phyloP scores from a whole-genome alignment of 129 eudicot species.

The Rutidosis leptorrhynchoides region DNA sequence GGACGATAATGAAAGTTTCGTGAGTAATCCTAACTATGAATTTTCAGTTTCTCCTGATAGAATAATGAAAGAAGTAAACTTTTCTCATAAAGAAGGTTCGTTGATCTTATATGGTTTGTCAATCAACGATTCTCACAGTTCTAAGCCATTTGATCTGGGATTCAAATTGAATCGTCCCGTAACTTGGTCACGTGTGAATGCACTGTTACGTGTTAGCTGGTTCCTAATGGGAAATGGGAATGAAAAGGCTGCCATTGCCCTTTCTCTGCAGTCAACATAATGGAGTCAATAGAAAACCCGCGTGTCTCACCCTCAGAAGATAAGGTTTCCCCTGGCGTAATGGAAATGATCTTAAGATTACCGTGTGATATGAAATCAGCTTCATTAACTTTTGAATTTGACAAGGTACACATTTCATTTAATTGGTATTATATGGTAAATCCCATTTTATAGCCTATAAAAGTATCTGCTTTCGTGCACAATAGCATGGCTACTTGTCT shows the following conservation, averaged over 20 bases:
- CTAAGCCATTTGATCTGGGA: conserved; percentile 63
- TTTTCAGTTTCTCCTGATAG: conserved; percentile 58
- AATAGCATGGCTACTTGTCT: too few species aligned
- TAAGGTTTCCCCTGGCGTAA: conserved; percentile 88
- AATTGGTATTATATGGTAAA: not conserved
- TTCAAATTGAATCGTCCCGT: conserved; percentile 74
- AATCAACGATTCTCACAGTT: conserved; percentile 43
- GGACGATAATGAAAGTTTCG: conserved; percentile 29
- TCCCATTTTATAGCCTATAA: not conserved
- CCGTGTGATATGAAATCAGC: conserved; percentile 80
- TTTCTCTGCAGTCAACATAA: conserved; percentile 62
- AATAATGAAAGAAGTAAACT: conserved; percentile 53
- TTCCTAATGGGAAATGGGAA: conserved; percentile 94
- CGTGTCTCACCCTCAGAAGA: conserved; percentile 93
- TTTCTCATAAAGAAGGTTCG: conserved; percentile 32
- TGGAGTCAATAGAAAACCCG: conserved; percentile 49
- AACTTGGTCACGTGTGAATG: conserved; percentile 68
- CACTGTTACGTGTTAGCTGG: conserved; percentile 77
- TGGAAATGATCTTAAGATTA: conserved; percentile 73
- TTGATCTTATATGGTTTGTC: conserved; percentile 58
- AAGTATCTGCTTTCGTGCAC: too few species aligned
- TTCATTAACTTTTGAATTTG: conserved; percentile 78
- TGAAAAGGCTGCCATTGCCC: conserved; percentile 88
- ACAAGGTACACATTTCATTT: conserved; percentile 58
- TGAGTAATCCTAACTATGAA: conserved; percentile 45